Conservation (phyloP, 2,329 filamentous ascomycete species). For the Phyllosticta citriasiana region DNA sequence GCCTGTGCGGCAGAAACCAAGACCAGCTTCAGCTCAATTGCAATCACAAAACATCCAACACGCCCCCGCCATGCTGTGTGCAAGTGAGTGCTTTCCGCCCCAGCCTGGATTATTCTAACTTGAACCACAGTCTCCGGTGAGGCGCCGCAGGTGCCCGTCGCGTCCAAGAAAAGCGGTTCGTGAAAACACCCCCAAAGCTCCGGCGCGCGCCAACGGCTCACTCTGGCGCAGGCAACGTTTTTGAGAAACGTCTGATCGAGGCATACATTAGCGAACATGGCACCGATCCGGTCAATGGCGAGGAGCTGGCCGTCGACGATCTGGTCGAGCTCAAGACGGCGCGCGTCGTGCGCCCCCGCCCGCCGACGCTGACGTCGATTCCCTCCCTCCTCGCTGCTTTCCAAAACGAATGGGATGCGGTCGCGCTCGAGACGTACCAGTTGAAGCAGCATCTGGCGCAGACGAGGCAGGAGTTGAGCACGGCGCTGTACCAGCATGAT, state of each 20-base stretch:
- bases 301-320: constrained; percentile 74
- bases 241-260: constrained; percentile 91
- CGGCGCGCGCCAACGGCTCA: constrained; percentile 20
- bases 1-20: background rate
- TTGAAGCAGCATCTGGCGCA: constrained; percentile 81
- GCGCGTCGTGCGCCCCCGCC: constrained; percentile 75
- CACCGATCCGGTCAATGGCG: constrained; percentile 82
- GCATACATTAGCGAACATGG: constrained; percentile 89
- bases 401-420: constrained; percentile 95
- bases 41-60: background rate
- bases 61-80: constrained; percentile 24
- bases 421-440: constrained; percentile 85
- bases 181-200: constrained; percentile 16
- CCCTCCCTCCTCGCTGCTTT: constrained; percentile 88
- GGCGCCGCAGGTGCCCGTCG: constrained; percentile 86
- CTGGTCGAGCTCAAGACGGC: constrained; percentile 78
- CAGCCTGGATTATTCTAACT: constrained; percentile 4
- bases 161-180: constrained; percentile 87
- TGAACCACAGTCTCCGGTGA: constrained; percentile 74
- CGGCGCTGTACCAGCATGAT: constrained; percentile 92
- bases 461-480: constrained; percentile 86
- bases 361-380: constrained; percentile 90
- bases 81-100: constrained; percentile 21
- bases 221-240: constrained; percentile 59
- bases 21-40: constrained; percentile 2